phyloP scores from a whole-genome alignment of 441 rosid genomes.

The Pelargonium fulgidum region DNA sequence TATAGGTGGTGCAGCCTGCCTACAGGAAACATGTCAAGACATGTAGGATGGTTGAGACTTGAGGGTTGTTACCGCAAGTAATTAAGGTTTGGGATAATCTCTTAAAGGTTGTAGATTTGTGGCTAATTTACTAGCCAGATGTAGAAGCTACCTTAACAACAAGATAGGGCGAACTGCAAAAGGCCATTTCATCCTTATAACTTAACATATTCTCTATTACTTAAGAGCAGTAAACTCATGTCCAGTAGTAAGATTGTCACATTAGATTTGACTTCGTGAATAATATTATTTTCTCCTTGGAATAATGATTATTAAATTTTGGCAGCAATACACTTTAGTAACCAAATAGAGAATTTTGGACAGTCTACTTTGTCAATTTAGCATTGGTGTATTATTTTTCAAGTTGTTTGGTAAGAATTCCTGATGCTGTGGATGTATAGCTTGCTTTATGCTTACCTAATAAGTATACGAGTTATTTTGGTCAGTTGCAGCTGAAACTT shows the following conservation, averaged over 20 bases:
- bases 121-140: too few relatives aligned
- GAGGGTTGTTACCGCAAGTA: not conserved
- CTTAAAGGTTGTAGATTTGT: too few relatives aligned
- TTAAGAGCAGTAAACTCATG: too few relatives aligned
- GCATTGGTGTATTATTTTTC: not conserved
- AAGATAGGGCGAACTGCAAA: too few relatives aligned
- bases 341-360: slow-evolving; percentile 5
- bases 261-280: not conserved
- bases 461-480: too few relatives aligned
- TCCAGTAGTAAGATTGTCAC: not conserved
- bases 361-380: not conserved
- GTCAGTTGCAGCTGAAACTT: too few relatives aligned
- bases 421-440: too few relatives aligned
- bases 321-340: not conserved
- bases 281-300: not conserved
- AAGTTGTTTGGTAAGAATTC: too few relatives aligned
- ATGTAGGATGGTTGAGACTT: not conserved
- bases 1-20: not conserved
- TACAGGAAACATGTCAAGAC: not conserved
- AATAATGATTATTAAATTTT: not conserved
- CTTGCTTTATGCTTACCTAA: too few relatives aligned
- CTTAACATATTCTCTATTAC: too few relatives aligned
- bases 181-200: too few relatives aligned
- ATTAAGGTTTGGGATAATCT: not conserved
- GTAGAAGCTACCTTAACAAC: too few relatives aligned